Percentiles rank a stretch among this genome's conserved stretches.
Conservation (phyloP, 495 filamentous ascomycete species). For the Annulohypoxylon nitens region DNA sequence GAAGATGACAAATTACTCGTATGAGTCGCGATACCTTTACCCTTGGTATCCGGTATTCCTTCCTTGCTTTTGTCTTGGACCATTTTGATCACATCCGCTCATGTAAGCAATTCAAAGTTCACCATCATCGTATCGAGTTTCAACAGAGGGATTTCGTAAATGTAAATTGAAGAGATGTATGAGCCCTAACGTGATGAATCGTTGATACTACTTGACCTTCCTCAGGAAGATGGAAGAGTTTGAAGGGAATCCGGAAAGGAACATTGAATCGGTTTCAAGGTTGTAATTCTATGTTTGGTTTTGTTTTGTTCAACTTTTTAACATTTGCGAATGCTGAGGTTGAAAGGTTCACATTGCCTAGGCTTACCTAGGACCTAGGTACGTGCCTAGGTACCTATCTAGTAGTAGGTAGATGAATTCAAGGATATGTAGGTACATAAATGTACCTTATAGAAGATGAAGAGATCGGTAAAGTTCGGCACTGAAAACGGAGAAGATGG, state of each 20-base stretch:
- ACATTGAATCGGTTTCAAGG: too few relatives aligned
- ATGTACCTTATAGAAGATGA: not conserved
- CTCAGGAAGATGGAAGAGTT: too few relatives aligned
- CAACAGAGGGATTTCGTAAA: conserved; percentile 1
- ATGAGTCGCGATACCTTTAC: conserved; percentile 31
- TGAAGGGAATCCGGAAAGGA: too few relatives aligned
- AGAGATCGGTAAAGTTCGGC: conserved; percentile 38
- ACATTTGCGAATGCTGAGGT: too few relatives aligned
- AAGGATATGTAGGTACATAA: not conserved
- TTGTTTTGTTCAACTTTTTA: too few relatives aligned
- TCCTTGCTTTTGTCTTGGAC: conserved; percentile 15
- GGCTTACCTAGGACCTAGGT: too few relatives aligned
- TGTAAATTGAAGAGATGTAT: not conserved
- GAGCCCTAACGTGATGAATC: not conserved
- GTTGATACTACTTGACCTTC: not conserved
- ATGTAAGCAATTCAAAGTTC: not conserved
- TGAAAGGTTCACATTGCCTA: too few relatives aligned
- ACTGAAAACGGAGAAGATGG: conserved; percentile 1
- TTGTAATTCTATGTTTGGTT: too few relatives aligned
- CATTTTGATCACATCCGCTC: conserved; percentile 22
- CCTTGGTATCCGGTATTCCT: conserved; percentile 22
- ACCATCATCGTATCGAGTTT: not conserved
- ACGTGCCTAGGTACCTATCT: not conserved
- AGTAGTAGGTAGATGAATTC: not conserved
- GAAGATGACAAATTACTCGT: conserved; percentile 15